Base-by-base conservation (phyloP, 768 basidiomycete species). In the Porphyrellus cyaneotinctus region DNA sequence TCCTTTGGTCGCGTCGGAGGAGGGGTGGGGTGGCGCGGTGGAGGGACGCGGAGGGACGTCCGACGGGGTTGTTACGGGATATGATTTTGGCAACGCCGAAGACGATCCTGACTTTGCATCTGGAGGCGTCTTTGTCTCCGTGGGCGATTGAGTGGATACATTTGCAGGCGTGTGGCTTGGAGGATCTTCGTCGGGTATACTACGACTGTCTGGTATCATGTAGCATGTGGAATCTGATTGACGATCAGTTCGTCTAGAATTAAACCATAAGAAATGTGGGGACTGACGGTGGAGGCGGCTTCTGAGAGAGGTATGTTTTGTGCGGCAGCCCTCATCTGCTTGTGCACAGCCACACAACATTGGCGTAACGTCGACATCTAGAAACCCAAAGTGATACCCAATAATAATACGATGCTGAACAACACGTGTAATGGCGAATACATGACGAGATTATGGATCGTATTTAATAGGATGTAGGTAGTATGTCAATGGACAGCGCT, bases 21-120 rank as follows among this genome's bases (percentile, higher is more conserved):
- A 46, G 12, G 64, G 54, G 15, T 61, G 64, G 6, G 64, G 64
- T 45, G 64, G 64, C 12, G 64, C 64, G n/a, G 64, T 65, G 24
- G 62, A 65, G 11, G 64, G 64, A 10, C 64, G 64, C 20, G 57
- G 62, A 23, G 60, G 64, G 31, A 65, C 36, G 37, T 48, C 54
- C 11, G 58, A 54, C 23, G 35, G 14, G 30, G 42, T 26, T 23
- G 56, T 47, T 55, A 58, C 62, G 42, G 52, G 11, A 39, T 39
- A 59, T 33, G 54, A 35, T 41, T 36, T 43, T 22, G 54, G 31
- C 31, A 36, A 36, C 23, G 20, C 24, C 1, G 46, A 36, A n/a
- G 56, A 31, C 30, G 55, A 42, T 53, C 49, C 54, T 26, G 49
- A 28, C n/a, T 31, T 35, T 39, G 46, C 17, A 41, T 48, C 45